Percentiles rank a stretch among this genome's conserved stretches.
phyloP scores from a whole-genome alignment of 1,284 basidiomycete genomes.

The Ustilago lituana region DNA sequence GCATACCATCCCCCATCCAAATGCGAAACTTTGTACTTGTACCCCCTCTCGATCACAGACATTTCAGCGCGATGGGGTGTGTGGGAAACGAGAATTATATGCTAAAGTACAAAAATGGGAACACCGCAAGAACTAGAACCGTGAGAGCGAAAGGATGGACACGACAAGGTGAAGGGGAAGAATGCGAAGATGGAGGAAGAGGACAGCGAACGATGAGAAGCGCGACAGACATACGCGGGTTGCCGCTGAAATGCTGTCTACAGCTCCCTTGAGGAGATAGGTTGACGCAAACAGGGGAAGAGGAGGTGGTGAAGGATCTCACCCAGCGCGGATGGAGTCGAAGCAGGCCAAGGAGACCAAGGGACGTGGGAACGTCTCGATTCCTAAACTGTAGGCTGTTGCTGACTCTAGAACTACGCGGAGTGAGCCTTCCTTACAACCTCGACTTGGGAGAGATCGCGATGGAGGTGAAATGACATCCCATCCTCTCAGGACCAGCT shows the following conservation, averaged over 20 bases:
- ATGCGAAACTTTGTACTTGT: too few species aligned
- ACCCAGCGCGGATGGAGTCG: not conserved
- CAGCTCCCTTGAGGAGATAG: not conserved
- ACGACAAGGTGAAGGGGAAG: not conserved
- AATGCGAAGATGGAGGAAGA: not conserved
- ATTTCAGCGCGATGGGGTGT: not conserved
- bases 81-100: constrained; percentile 7
- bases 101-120: constrained; percentile 27
- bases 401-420: not conserved
- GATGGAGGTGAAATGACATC: constrained; percentile 9
- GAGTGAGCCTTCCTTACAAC: constrained; percentile 18
- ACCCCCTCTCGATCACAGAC: not conserved
- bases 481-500: constrained; percentile 35
- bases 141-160: constrained; percentile 6
- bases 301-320: not conserved
- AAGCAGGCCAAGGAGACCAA: not conserved
- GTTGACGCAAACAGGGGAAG: not conserved
- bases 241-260: constrained; percentile 45
- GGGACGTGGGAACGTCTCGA: not conserved
- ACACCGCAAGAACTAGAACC: constrained; percentile 7
- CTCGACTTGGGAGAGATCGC: constrained; percentile 1
- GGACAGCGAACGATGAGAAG: not conserved
- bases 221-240: constrained; percentile 32
- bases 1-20: too few species aligned
- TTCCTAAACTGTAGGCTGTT: constrained; percentile 8